phyloP scores from a whole-genome alignment of 1,284 basidiomycete genomes.

The Stygiomarasmius scandens region DNA sequence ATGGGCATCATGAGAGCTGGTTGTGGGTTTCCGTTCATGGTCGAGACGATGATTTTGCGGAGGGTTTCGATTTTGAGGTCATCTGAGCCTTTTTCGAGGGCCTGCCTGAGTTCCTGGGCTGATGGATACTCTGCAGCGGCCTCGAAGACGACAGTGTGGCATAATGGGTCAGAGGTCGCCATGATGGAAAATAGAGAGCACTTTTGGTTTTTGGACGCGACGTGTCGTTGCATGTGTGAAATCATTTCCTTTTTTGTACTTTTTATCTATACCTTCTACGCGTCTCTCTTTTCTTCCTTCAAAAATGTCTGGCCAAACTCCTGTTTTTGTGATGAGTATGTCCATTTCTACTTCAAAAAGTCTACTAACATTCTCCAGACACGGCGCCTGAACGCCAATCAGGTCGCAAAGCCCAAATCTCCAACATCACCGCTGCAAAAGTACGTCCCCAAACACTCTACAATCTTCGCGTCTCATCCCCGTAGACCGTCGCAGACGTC shows the following conservation, averaged over 20 bases:
- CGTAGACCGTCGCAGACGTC: constrained; percentile 96
- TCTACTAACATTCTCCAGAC: constrained; percentile 51
- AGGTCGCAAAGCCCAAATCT: constrained; percentile 94
- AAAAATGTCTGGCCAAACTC: constrained; percentile 60
- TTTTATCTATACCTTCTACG: constrained; percentile 13
- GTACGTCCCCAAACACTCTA: constrained; percentile 41
- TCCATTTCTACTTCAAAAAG: constrained; percentile 4
- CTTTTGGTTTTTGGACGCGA: not conserved
- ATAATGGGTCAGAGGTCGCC: constrained; percentile 57
- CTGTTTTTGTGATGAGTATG: constrained; percentile 76
- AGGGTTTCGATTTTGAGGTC: constrained; percentile 98
- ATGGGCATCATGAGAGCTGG: constrained; percentile 95
- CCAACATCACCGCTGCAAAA: constrained; percentile 97
- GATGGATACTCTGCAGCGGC: constrained; percentile 80
- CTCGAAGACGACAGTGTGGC: constrained; percentile 86
- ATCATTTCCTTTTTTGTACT: not conserved
- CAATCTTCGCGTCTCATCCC: constrained; percentile 7
- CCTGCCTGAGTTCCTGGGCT: constrained; percentile 81
- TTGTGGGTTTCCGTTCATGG: constrained; percentile 94
- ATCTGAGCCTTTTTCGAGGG: constrained; percentile 95
- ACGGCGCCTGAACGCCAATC: constrained; percentile 91
- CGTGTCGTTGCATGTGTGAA: not conserved
- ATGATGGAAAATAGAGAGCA: not conserved
- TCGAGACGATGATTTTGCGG: constrained; percentile 93
- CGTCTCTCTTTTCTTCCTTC: not conserved